Conservation (phyloP, 2,329 filamentous ascomycete species). For the Didymellaceae sp. region DNA sequence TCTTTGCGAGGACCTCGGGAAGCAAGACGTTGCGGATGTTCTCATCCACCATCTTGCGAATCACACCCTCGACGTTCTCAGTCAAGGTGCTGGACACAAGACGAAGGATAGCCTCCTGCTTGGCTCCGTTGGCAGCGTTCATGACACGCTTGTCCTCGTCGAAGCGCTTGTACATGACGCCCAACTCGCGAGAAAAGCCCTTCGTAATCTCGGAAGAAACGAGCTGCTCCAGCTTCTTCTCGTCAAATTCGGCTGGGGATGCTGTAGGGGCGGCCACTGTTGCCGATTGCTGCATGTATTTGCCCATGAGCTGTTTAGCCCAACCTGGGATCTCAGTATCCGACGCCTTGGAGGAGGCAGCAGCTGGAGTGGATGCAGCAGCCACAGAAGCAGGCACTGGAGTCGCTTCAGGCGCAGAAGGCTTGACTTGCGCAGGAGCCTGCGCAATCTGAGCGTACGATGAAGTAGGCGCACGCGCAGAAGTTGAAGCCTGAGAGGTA, state of each 20-base stretch:
- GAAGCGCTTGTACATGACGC: conserved; percentile 64
- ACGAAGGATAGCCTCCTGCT: conserved; percentile 72
- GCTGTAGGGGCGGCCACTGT: conserved; percentile 21
- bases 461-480: conserved; percentile 34
- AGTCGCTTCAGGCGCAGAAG: conserved; percentile 33
- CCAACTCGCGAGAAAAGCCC: conserved; percentile 56
- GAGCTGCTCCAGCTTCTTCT: conserved; percentile 60
- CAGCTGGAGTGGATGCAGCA: conserved; percentile 7
- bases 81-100: conserved; percentile 72
- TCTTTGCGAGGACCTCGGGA: conserved; percentile 73
- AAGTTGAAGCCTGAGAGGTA: conserved; percentile 52
- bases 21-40: conserved; percentile 79
- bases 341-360: conserved; percentile 24
- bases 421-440: conserved; percentile 36
- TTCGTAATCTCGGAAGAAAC: conserved; percentile 59
- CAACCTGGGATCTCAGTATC: conserved; percentile 44
- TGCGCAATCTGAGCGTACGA: conserved; percentile 54
- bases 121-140: conserved; percentile 67
- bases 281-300: conserved; percentile 33
- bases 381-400: conserved; percentile 5
- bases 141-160: conserved; percentile 73
- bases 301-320: conserved; percentile 45
- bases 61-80: conserved; percentile 76
- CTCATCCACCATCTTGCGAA: conserved; percentile 76
- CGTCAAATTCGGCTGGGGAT: conserved; percentile 47